Evolutionary conservation across 2,329 filamentous ascomycete species (phyloP), one percentile per base, ranked within the genome.

Genomic region (Ceratocystis colombiana): DNA sequence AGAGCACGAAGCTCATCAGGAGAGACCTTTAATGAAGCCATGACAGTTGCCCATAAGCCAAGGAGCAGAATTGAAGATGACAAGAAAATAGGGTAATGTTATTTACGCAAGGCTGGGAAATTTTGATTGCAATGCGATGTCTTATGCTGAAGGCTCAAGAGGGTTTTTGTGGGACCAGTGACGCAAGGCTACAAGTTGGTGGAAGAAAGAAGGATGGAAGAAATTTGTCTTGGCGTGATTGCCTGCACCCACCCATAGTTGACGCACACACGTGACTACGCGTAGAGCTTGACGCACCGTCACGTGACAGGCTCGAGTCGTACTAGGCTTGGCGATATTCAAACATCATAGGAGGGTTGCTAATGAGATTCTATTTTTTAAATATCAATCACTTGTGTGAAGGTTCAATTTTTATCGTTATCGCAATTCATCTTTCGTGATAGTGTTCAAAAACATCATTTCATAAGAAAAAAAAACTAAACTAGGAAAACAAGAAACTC

Each of bases 1-100:
- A 92, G 80, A 50, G 83, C 80, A 75, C 87, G 88, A 70, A 85
- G 77, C 74, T 87, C 84, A 22, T 86, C 84, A 33, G 79, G 78
- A 44, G 77, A 78, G 37, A 85, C 74, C 41, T 79, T 78, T n/a
- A 84, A 76, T 28, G 75, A 73, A 57, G 76, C 74, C 76, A 78
- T 78, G 22, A 8, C 28, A 17, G 22, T 20, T 55, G 10, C 2
- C n/a, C 15, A 57, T 25, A 33, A 57, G 50, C n/a, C n/a, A 12
- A 50, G n/a, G 6, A 50, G 17, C 6, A 50, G n/a, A 8, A 10
- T 10, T 50, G 7, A 50, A 64, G 45, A 64, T 33, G 12, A 28
- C 25, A 30, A 41, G 17, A 28, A n/a, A 46, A 64, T 37, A 12
- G 25, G 37, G 17, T 15, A 12, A 22, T 55, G 63, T 28, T 46